These are phyloP conservation scores for Vicia sativa DNA, from an alignment of 306 rosid species.

Conservation along the genomic window DNA sequence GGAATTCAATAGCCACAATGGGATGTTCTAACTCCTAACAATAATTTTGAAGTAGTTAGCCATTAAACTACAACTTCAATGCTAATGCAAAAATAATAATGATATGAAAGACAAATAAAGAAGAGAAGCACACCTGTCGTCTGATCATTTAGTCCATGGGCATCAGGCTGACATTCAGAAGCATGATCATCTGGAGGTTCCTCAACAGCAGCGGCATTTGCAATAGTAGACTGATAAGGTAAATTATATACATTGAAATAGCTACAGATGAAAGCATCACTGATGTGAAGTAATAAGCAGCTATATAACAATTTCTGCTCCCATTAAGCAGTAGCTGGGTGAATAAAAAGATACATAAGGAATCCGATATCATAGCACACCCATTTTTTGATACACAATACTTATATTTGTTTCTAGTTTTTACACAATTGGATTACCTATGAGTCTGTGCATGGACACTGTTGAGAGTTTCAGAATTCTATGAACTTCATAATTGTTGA, in stretches of 20 bases:
- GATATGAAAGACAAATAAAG: constrained; percentile 3
- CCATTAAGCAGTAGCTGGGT: neutral
- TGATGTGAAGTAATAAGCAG: constrained; percentile 9
- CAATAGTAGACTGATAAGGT: constrained; percentile 50
- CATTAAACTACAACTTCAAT: constrained; percentile 2
- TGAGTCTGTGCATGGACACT: neutral
- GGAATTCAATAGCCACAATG: constrained; percentile 19
- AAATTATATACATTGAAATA: constrained; percentile 13
- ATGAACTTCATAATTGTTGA: no score
- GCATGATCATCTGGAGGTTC: constrained; percentile 45
- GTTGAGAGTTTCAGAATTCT: no score
- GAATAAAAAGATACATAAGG: neutral
- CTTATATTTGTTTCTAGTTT: neutral
- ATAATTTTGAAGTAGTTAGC: neutral
- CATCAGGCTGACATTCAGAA: constrained; percentile 54
- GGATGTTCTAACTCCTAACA: neutral
- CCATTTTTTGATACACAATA: neutral
- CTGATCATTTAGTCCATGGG: constrained; percentile 66
- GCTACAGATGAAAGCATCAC: constrained; percentile 22
- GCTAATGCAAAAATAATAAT: neutral
- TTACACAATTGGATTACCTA: neutral
- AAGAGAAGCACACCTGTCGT: constrained; percentile 55
- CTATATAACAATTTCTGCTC: constrained; percentile 12
- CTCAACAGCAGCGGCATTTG: constrained; percentile 36
- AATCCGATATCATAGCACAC: constrained; percentile 8